A percentile compares a stretch with the other conserved stretches of the same genome.
These are phyloP conservation scores for Dionaea muscipula DNA, from an alignment of 179 eudicot genomes.

Conservation along the genomic window DNA sequence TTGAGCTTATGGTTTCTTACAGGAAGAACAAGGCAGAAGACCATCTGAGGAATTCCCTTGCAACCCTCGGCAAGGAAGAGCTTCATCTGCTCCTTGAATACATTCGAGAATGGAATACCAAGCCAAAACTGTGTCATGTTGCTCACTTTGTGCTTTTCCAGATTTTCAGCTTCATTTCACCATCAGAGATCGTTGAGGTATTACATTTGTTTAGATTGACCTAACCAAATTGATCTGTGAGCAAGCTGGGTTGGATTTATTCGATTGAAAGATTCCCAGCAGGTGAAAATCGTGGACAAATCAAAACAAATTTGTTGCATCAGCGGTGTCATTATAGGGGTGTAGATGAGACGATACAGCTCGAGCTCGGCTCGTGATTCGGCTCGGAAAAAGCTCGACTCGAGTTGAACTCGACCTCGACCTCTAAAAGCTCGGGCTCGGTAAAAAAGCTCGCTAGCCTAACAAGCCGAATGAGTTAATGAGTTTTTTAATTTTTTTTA, in stretches of 20 bases:
- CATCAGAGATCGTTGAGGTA: slow-evolving; percentile 81
- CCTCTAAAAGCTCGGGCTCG: too few relatives aligned
- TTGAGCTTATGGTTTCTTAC: slow-evolving; percentile 11
- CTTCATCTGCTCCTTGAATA: slow-evolving; percentile 59
- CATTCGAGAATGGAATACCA: slow-evolving; percentile 92
- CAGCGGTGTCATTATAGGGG: too few relatives aligned
- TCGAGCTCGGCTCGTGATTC: too few relatives aligned
- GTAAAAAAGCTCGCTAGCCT: too few relatives aligned
- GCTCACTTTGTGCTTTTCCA: slow-evolving; percentile 80
- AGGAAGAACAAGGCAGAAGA: slow-evolving; percentile 44
- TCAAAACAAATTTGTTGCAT: too few relatives aligned
- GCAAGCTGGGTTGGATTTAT: not conserved
- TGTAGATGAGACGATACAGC: too few relatives aligned
- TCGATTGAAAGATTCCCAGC: not conserved
- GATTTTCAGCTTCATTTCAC: slow-evolving; percentile 58
- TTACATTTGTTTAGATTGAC: not conserved
- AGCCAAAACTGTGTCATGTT: slow-evolving; percentile 60
- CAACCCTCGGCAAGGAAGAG: slow-evolving; percentile 58
- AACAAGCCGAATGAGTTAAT: too few relatives aligned
- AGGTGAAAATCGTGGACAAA: too few relatives aligned
- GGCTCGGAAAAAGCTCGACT: too few relatives aligned
- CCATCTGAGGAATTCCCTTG: slow-evolving; percentile 49
- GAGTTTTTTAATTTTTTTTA: too few relatives aligned
- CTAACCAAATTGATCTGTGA: not conserved
- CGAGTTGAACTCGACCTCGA: too few relatives aligned